Base-by-base conservation (phyloP, 2,329 filamentous ascomycete genomes). In the Verticillium dahliae region DNA sequence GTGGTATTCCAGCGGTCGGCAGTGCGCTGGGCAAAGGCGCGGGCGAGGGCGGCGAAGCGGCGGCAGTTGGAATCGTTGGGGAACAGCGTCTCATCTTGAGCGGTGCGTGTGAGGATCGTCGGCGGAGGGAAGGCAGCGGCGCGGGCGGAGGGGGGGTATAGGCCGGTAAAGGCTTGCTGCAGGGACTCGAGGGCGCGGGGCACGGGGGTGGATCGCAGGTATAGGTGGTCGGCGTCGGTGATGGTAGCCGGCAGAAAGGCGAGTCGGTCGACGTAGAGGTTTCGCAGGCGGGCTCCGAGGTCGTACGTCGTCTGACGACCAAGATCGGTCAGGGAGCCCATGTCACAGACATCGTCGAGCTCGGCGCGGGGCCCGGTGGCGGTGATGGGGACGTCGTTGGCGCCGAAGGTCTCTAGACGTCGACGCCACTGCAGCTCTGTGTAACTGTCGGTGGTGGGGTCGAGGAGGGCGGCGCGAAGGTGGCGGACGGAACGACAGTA, bases 401-500 rank as follows among this genome's bases (percentile, higher is more conserved):
- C 71, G 3, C 88, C 90, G 72, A 97, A 95, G 0, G 90, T 90
- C 76, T 99, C 95, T 57, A 97, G 81, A 56, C 90, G 86, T 63
- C 92, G 85, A 67, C 87, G 81, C 85, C 85, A 88, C 67, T 84
- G 81, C 3, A 85, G 69, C 7, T 77, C 76, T 52, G 76, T 77
- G 70, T 80, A 81, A 39, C 72, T 69, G 45, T 66, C 65, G 9
- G 71, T 67, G 18, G 73, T 69, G 60, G 77, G 74, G 62, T 80
- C 75, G 39, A 85, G 77, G 37, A 85, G 74, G 65, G 75, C 78
- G 35, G 77, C 76, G 63, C 76, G 85, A 72, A 98, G 83, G 66
- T 89, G 87, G 62, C 86, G 84, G 27, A 90, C 90, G 61, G 88
- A 85, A 66, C 85, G 84, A 77, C 95, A 99, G 76, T 97, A 98